phyloP scores from a whole-genome alignment of 208 protist genomes.

The Leishmania amazonensis region DNA sequence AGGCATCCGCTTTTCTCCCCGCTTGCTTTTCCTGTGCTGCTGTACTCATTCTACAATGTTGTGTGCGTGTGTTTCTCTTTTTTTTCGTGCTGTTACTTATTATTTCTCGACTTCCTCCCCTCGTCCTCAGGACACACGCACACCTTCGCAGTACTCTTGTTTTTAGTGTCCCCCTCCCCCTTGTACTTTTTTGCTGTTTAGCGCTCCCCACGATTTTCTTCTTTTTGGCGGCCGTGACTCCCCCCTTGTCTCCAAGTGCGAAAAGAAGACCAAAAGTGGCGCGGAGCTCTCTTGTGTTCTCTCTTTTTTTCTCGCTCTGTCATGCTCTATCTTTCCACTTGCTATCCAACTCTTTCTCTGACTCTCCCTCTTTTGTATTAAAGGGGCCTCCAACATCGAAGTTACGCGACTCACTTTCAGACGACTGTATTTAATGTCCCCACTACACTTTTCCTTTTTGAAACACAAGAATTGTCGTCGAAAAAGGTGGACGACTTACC shows the following conservation, averaged over 20 bases:
- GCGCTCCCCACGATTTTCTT: not conserved
- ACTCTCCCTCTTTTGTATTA: not conserved
- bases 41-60: not conserved
- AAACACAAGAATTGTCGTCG: not conserved
- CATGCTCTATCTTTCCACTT: not conserved
- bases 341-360: not conserved
- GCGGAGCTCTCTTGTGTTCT: not conserved
- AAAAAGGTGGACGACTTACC: not conserved
- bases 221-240: not conserved
- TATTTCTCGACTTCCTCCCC: not conserved
- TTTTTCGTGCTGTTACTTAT: slow-evolving; percentile 1
- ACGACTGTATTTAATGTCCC: not conserved
- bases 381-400: not conserved
- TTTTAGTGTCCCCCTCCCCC: not conserved
- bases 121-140: not conserved
- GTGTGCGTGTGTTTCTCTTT: not conserved
- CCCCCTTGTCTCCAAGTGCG: not conserved
- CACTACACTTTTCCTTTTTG: not conserved
- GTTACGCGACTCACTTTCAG: not conserved
- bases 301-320: not conserved
- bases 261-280: not conserved
- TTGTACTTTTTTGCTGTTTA: not conserved
- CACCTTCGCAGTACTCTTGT: not conserved
- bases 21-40: not conserved
- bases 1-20: not conserved